phyloP scores from a whole-genome alignment of 805 yeast species.

The Phaffomyces antillensis region DNA sequence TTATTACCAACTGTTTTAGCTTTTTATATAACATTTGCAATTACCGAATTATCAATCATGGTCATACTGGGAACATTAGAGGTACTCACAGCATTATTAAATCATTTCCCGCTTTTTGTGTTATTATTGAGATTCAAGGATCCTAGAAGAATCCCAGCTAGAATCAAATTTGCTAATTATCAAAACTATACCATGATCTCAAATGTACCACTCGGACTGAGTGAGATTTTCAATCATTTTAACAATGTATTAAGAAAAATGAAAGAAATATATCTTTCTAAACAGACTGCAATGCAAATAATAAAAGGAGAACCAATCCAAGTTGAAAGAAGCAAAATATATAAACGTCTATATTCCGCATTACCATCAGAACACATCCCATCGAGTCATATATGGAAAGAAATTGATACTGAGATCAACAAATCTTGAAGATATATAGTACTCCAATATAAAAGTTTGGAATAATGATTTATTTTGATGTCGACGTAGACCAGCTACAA shows the following conservation, averaged over 20 bases:
- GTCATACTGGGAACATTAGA: slow-evolving; percentile 46
- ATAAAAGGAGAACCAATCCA: slow-evolving; percentile 37
- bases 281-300: slow-evolving; percentile 31
- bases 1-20: slow-evolving; percentile 83
- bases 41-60: slow-evolving; percentile 47
- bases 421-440: not conserved
- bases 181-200: slow-evolving; percentile 24
- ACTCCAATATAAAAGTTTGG: not conserved
- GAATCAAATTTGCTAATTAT: slow-evolving; percentile 30
- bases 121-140: slow-evolving; percentile 74
- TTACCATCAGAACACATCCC: slow-evolving; percentile 31
- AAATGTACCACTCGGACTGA: slow-evolving; percentile 39
- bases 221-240: slow-evolving; percentile 43
- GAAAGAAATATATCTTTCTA: slow-evolving; percentile 36
- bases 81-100: slow-evolving; percentile 53
- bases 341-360: slow-evolving; percentile 44
- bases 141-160: slow-evolving; percentile 60
- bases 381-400: slow-evolving; percentile 2
- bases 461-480: not conserved
- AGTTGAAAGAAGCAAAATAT: slow-evolving; percentile 42
- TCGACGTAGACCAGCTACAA: too few species aligned
- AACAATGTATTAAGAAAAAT: slow-evolving; percentile 33
- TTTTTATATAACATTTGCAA: slow-evolving; percentile 70
- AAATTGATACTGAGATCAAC: not conserved
- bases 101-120: slow-evolving; percentile 85